Evolutionary conservation across 2,329 filamentous ascomycete species (phyloP), one percentile per base, ranked within the genome.

Genomic region (Exophiala spinifera): DNA sequence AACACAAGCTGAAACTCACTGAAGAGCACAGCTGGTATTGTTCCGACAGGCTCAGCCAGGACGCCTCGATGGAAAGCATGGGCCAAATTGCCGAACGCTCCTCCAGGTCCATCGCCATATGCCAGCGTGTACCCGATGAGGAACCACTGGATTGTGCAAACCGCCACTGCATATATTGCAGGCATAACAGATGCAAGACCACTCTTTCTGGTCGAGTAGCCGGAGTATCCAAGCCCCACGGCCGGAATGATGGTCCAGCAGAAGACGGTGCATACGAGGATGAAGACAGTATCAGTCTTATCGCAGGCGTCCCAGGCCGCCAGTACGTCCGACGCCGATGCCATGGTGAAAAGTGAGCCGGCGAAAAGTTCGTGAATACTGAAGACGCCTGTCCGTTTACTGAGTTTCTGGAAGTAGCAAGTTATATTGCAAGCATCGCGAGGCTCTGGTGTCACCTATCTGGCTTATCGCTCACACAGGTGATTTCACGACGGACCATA

Each of bases 211-310:
- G 74, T 79, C 0, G 75, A 74, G 63, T 78, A 79, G 2, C 76
- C 76, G 1, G 72, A 74, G 61, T 79, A 79, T 3, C 73, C 77
- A 15, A 79, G 73, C 8, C 76, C 76, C 39, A 79, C 76, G 0
- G 77, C 76, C 4, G 76, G 76, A 10, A 79, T 75, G 57, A 79
- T 79, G 1, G 74, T 71, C 76, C 76, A 79, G 63, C 76, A 79
- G 57, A 79, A 76, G 31, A 78, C 74, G 17, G 70, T 75, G 63
- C 76, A 79, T n/a, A 78, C 70, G 6, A 79, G 69, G 44, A 79
- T 71, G 63, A 79, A 79, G 42, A 76, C 66, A 0, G 78, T 79
- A 61, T 80, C 78, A n/a, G 67, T 77, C 56, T 76, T 74, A 64
- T 77, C 73, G 65, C 78, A 80, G 46, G 72, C 70, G 49, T 78